Evolutionary conservation across 2,329 filamentous ascomycete species (phyloP).

Genomic region (Penicillium verrucosum): DNA sequence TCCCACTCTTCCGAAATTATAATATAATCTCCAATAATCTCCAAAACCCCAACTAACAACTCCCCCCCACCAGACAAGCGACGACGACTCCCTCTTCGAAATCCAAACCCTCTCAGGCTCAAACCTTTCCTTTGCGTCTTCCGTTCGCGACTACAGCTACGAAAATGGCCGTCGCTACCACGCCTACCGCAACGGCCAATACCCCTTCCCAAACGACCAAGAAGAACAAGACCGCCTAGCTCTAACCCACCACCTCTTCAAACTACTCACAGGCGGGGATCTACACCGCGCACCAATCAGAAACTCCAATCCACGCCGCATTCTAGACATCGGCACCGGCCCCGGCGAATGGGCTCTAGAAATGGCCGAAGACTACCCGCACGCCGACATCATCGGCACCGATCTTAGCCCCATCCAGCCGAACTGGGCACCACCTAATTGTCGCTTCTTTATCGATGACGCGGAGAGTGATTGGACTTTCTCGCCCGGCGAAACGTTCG

Average conservation of each 20-base stretch:
- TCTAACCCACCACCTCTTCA: conserved; percentile 41
- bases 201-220: conserved; percentile 45
- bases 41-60: conserved; percentile 3
- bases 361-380: conserved; percentile 41
- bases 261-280: conserved; percentile 34
- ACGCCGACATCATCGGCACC: conserved; percentile 36
- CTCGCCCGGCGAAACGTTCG: conserved; percentile 36
- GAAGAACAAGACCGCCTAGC: conserved; percentile 44
- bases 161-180: conserved; percentile 46
- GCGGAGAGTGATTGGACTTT: conserved; percentile 42
- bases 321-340: conserved; percentile 35
- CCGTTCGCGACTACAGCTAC: conserved; percentile 36
- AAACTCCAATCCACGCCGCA: conserved; percentile 16
- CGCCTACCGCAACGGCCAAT: conserved; percentile 43
- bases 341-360: conserved; percentile 42
- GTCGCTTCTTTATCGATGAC: conserved; percentile 49
- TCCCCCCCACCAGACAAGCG: conserved; percentile 30
- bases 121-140: conserved; percentile 41
- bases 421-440: conserved; percentile 48
- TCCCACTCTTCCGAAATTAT: not conserved
- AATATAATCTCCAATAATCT: not conserved
- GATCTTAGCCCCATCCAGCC: conserved; percentile 39
- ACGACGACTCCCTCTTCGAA: conserved; percentile 35
- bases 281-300: conserved; percentile 40
- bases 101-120: conserved; percentile 38